Percentiles rank a stretch among this genome's conserved stretches.
Evolutionary conservation across 306 rosid species (phyloP).

Genomic region (Phaseolus lunatus): DNA sequence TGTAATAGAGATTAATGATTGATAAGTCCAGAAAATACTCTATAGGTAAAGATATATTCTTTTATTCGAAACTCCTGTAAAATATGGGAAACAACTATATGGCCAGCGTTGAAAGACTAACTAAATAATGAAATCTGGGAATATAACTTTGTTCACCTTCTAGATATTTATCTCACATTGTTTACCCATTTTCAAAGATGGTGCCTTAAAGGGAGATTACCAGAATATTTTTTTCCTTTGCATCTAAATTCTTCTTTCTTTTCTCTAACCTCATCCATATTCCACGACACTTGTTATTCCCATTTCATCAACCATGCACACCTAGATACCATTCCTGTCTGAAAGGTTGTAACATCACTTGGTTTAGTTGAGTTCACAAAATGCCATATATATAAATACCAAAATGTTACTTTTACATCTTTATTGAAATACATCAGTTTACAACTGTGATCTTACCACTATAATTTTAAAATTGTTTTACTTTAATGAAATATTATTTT

Average conservation of each 20-base stretch:
- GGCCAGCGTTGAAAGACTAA: slow-evolving; percentile 34
- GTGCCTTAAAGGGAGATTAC: slow-evolving; percentile 52
- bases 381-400: slow-evolving; percentile 22
- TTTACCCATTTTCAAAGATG: slow-evolving; percentile 54
- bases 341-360: slow-evolving; percentile 54
- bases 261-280: slow-evolving; percentile 54
- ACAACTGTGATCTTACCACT: too few relatives aligned
- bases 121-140: slow-evolving; percentile 48
- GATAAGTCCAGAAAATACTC: too few relatives aligned
- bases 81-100: slow-evolving; percentile 32
- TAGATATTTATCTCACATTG: slow-evolving; percentile 50
- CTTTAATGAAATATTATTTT: too few relatives aligned
- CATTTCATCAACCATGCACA: slow-evolving; percentile 47
- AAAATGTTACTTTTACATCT: too few relatives aligned
- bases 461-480: too few relatives aligned
- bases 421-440: too few relatives aligned
- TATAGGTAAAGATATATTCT: slow-evolving; percentile 22
- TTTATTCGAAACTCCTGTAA: slow-evolving; percentile 43
- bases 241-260: slow-evolving; percentile 59
- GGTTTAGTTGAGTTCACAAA: slow-evolving; percentile 45
- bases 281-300: slow-evolving; percentile 63
- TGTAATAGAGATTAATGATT: too few relatives aligned
- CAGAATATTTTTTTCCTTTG: slow-evolving; percentile 66
- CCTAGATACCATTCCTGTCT: slow-evolving; percentile 71
- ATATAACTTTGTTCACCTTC: slow-evolving; percentile 54